Evolutionary conservation across 2,329 filamentous ascomycete genomes (phyloP).

Genomic region (Cladophialophora yegresii): DNA sequence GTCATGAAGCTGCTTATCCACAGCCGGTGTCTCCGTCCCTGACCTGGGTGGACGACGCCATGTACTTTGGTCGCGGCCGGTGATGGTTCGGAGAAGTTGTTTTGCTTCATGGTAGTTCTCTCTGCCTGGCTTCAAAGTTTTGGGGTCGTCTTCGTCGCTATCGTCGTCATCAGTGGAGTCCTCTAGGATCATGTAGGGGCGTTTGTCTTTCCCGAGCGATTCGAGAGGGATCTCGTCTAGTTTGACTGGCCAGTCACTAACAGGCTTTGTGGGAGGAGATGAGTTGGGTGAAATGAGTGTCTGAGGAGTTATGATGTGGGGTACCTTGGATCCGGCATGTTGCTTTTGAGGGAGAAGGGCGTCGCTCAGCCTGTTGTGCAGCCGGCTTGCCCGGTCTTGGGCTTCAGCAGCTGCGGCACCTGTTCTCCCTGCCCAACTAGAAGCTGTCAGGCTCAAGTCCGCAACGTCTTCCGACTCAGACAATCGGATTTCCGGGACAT

Average conservation of each 20-base stretch:
- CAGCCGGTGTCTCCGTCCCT: constrained; percentile 28
- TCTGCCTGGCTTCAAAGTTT: constrained; percentile 24
- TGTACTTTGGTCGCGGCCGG: constrained; percentile 11
- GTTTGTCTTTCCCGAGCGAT: constrained; percentile 31
- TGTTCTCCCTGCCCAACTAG: constrained; percentile 23
- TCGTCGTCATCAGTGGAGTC: constrained; percentile 36
- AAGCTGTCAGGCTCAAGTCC: constrained; percentile 19
- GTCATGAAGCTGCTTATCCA: constrained; percentile 32
- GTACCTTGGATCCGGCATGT: constrained; percentile 1
- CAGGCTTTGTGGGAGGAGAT: constrained; percentile 26
- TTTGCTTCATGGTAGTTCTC: constrained; percentile 34
- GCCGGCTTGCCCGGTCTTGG: constrained; percentile 26
- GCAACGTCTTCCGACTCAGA: constrained; percentile 25
- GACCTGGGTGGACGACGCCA: constrained; percentile 27
- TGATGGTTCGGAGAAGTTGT: constrained; percentile 29
- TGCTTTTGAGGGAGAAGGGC: constrained; percentile 14
- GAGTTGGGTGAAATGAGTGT: constrained; percentile 22
- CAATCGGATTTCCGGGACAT: constrained; percentile 26
- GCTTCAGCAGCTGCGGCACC: constrained; percentile 30
- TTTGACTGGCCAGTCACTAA: constrained; percentile 31
- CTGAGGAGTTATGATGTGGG: constrained; percentile 12
- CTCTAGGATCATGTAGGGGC: constrained; percentile 37
- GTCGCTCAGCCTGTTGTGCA: constrained; percentile 27
- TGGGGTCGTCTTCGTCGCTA: constrained; percentile 24
- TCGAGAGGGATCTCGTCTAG: constrained; percentile 37